phyloP scores from a whole-genome alignment of 2,329 filamentous ascomycete genomes.

The Ophiostoma ulmi region DNA sequence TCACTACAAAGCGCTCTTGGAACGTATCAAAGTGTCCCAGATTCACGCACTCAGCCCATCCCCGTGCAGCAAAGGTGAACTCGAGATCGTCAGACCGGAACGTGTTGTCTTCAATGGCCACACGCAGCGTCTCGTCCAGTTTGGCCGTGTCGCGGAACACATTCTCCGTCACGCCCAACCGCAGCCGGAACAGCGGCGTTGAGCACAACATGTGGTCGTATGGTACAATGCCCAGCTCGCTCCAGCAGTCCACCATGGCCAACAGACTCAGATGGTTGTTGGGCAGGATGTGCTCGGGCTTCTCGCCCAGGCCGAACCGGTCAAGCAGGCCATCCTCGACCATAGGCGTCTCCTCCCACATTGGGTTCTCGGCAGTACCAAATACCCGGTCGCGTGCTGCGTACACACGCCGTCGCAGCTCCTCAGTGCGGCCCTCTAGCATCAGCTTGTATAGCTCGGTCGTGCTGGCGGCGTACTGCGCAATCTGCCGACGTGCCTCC shows the following conservation, averaged over 20 bases:
- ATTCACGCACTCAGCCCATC: conserved; percentile 90
- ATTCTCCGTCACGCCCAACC: conserved; percentile 95
- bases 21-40: conserved; percentile 92
- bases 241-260: conserved; percentile 99
- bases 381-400: conserved; percentile 65
- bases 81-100: conserved; percentile 96
- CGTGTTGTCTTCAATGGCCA: conserved; percentile 80
- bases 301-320: conserved; percentile 75
- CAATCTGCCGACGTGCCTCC: conserved; percentile 83
- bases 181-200: conserved; percentile 92
- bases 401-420: conserved; percentile 67
- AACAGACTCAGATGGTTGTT: conserved; percentile 93
- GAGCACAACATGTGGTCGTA: conserved; percentile 99
- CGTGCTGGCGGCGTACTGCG: conserved; percentile 86
- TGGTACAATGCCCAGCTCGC: conserved; percentile 82
- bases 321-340: conserved; percentile 81
- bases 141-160: conserved; percentile 78
- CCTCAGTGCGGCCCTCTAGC: conserved; percentile 74
- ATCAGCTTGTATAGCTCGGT: conserved; percentile 96
- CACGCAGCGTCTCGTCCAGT: conserved; percentile 78
- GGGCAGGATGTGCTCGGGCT: conserved; percentile 48
- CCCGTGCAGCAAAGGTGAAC: conserved; percentile 93
- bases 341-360: conserved; percentile 60
- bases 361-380: conserved; percentile 59
- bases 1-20: conserved; percentile 82